Percentiles rank a stretch among this genome's conserved stretches.
Evolutionary conservation across 352 stramenopile genomes (phyloP).

Genomic region (Peronospora belbahrii): DNA sequence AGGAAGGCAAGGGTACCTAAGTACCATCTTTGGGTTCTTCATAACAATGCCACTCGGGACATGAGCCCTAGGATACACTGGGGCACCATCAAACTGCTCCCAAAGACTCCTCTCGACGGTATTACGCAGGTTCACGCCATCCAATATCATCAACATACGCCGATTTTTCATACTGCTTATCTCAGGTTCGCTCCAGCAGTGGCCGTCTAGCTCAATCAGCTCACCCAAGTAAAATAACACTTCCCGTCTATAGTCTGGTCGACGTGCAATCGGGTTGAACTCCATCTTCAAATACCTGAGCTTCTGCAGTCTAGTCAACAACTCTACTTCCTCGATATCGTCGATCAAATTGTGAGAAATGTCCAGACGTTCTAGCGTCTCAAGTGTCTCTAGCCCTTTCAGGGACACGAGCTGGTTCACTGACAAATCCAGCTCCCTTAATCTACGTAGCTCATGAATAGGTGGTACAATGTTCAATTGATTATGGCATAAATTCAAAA

Average conservation of each 20-base stretch:
- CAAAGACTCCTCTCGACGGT: slow-evolving; percentile 10
- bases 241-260: slow-evolving; percentile 73
- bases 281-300: slow-evolving; percentile 47
- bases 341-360: slow-evolving; percentile 63
- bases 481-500: slow-evolving; percentile 68
- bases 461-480: slow-evolving; percentile 36
- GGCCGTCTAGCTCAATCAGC: slow-evolving; percentile 50
- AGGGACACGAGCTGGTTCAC: slow-evolving; percentile 59
- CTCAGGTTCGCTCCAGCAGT: slow-evolving; percentile 53
- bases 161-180: slow-evolving; percentile 64
- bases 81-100: slow-evolving; percentile 14
- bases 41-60: slow-evolving; percentile 10
- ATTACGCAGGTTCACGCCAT: not conserved
- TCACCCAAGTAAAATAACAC: slow-evolving; percentile 75
- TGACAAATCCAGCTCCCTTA: slow-evolving; percentile 57
- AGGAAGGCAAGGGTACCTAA: slow-evolving; percentile 36
- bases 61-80: slow-evolving; percentile 19
- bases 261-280: slow-evolving; percentile 64
- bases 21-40: slow-evolving; percentile 31
- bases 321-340: slow-evolving; percentile 47
- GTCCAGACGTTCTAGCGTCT: slow-evolving; percentile 43
- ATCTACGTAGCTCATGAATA: slow-evolving; percentile 27
- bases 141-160: slow-evolving; percentile 33
- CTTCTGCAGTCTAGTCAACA: slow-evolving; percentile 32
- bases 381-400: slow-evolving; percentile 39